Conservation (phyloP, 352 stramenopile genomes). For the Phytophthora tentaculata region DNA sequence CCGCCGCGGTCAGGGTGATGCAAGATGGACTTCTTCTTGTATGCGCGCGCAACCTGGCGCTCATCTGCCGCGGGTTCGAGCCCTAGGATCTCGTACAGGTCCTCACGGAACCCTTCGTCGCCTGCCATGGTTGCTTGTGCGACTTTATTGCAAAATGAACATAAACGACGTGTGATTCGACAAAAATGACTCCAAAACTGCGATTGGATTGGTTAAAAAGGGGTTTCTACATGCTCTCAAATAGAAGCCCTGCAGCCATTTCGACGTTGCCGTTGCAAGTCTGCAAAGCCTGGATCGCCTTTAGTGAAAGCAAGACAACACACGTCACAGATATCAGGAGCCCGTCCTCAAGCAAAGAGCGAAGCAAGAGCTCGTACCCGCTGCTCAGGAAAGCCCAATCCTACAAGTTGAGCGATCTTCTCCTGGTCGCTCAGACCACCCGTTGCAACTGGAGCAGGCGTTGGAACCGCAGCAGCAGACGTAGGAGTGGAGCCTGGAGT, state of each 20-base stretch:
- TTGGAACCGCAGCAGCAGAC: slow-evolving; percentile 12
- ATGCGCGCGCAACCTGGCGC: slow-evolving; percentile 77
- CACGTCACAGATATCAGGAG: slow-evolving; percentile 25
- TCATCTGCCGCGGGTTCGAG: slow-evolving; percentile 70
- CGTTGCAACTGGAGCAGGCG: slow-evolving; percentile 25
- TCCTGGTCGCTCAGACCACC: slow-evolving; percentile 34
- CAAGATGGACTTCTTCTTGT: slow-evolving; percentile 83
- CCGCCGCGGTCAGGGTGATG: slow-evolving; percentile 84
- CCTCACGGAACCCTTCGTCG: slow-evolving; percentile 46
- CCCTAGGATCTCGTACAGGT: slow-evolving; percentile 81
- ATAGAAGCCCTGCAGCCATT: slow-evolving; percentile 80
- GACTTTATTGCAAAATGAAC: slow-evolving; percentile 2
- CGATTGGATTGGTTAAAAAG: slow-evolving; percentile 27
- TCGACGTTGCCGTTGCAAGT: slow-evolving; percentile 85
- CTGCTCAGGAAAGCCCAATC: slow-evolving; percentile 70
- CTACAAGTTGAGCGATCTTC: slow-evolving; percentile 73
- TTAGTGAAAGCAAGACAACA: slow-evolving; percentile 28
- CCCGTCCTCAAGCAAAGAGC: not conserved
- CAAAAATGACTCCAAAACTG: slow-evolving; percentile 13
- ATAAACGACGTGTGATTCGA: slow-evolving; percentile 21
- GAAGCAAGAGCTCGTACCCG: slow-evolving; percentile 42
- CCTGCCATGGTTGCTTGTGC: slow-evolving; percentile 33
- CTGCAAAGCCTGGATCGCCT: slow-evolving; percentile 68
- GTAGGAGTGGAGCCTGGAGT: slow-evolving; percentile 30
- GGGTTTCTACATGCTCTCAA: slow-evolving; percentile 61